Percentiles rank a stretch among this genome's conserved stretches.
phyloP scores from a whole-genome alignment of 345 rosid species.

The Hypericum perforatum region DNA sequence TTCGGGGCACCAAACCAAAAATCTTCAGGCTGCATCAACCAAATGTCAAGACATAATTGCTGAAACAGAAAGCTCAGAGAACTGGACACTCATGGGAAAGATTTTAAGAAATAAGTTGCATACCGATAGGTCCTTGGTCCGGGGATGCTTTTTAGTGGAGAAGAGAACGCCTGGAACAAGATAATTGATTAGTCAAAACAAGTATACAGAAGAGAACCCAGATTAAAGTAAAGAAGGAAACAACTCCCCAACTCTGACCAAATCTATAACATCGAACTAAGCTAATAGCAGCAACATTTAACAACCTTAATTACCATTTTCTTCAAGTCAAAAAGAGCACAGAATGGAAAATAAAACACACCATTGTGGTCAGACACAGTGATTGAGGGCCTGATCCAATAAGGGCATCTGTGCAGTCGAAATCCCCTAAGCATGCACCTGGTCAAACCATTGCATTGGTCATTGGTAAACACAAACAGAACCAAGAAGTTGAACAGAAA shows the following conservation, averaged over 20 bases:
- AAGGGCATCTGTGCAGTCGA: conserved; percentile 80
- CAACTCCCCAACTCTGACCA: too few relatives aligned
- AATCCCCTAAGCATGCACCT: conserved; percentile 91
- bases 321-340: not conserved
- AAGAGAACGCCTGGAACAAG: conserved; percentile 1
- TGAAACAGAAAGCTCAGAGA: too few relatives aligned
- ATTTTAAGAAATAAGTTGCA: not conserved
- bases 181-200: not conserved
- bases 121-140: conserved; percentile 5
- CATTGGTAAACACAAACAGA: conserved; percentile 10
- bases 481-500: conserved; percentile 1
- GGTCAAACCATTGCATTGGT: conserved; percentile 8
- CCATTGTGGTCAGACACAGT: conserved; percentile 73
- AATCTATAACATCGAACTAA: too few relatives aligned
- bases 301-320: too few relatives aligned
- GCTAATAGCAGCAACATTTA: too few relatives aligned
- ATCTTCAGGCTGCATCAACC: conserved; percentile 65
- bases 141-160: not conserved
- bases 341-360: conserved; percentile 16
- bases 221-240: too few relatives aligned
- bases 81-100: not conserved
- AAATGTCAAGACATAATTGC: not conserved
- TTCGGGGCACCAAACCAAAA: conserved; percentile 86
- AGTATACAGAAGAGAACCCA: not conserved
- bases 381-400: conserved; percentile 79